Conservation (phyloP, 106 monocot species). For the Dioscorea alata region DNA sequence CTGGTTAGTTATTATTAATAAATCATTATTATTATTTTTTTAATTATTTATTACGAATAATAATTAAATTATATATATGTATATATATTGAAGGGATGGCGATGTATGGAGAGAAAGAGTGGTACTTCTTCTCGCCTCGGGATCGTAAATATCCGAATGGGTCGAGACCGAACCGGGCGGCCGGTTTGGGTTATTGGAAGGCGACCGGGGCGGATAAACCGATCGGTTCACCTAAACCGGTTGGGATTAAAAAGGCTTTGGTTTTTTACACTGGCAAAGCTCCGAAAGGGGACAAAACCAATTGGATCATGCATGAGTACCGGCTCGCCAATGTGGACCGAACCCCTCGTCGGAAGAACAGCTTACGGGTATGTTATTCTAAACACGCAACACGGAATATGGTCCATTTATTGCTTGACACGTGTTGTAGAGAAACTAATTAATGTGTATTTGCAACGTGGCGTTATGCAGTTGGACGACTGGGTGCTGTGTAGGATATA, state of each 20-base stretch:
- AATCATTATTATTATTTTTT: too few species aligned
- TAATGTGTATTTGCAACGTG: background rate
- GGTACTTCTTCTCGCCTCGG: slow-evolving; percentile 86
- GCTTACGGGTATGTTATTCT: slow-evolving; percentile 40
- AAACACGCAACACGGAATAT: background rate
- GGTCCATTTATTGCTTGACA: too few species aligned
- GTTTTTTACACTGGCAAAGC: slow-evolving; percentile 87
- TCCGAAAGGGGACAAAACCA: slow-evolving; percentile 59
- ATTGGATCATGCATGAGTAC: slow-evolving; percentile 75
- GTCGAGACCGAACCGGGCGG: slow-evolving; percentile 85
- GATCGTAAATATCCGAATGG: slow-evolving; percentile 93
- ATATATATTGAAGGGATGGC: slow-evolving; percentile 35
- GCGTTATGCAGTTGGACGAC: slow-evolving; percentile 55
- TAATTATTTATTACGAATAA: background rate
- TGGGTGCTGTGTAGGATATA: slow-evolving; percentile 89
- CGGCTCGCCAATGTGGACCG: slow-evolving; percentile 49
- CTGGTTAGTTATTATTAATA: slow-evolving; percentile 26
- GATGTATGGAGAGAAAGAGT: slow-evolving; percentile 73
- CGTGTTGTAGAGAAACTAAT: too few species aligned
- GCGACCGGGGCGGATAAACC: slow-evolving; percentile 88
- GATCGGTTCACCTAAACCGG: slow-evolving; percentile 49
- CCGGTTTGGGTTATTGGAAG: slow-evolving; percentile 90
- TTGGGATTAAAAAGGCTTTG: slow-evolving; percentile 80
- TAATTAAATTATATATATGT: background rate
- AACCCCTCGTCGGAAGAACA: slow-evolving; percentile 46